Conservation (phyloP, 139 green algal genomes). For the Picochlorum costavermella region DNA sequence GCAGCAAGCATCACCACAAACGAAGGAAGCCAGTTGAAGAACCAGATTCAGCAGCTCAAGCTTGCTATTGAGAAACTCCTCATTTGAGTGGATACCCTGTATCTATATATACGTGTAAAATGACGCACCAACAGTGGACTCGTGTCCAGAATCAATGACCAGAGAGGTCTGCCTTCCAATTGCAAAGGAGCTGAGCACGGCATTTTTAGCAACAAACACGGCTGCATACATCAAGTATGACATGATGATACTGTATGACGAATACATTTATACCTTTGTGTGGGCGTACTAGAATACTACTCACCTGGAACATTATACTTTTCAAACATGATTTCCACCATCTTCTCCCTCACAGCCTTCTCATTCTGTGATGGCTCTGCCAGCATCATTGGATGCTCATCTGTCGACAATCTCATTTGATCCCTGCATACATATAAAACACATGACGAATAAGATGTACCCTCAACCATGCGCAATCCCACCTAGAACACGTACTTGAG, state of each 20-base stretch:
- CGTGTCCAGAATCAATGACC: conserved; percentile 77
- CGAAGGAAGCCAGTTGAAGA: conserved; percentile 95
- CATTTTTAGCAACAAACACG: conserved; percentile 82
- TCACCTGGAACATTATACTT: conserved; percentile 42
- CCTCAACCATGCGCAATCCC: neutral
- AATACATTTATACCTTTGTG: neutral
- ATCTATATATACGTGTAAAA: neutral
- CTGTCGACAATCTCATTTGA: conserved; percentile 58
- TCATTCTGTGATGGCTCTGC: conserved; percentile 74
- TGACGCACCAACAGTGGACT: conserved; percentile 52
- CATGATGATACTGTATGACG: neutral
- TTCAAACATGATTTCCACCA: conserved; percentile 83
- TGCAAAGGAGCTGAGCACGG: conserved; percentile 81
- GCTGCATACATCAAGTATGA: conserved; percentile 30
- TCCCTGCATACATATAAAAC: conserved; percentile 42
- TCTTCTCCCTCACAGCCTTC: conserved; percentile 59
- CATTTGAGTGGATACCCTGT: conserved; percentile 47
- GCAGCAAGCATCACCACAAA: conserved; percentile 90
- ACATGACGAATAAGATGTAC: neutral
- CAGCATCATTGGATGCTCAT: conserved; percentile 84
- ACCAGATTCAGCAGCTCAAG: conserved; percentile 91
- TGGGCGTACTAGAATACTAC: neutral
- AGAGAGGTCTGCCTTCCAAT: conserved; percentile 77
- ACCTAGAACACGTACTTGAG: conserved; percentile 30
- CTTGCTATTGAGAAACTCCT: conserved; percentile 94